phyloP scores from a whole-genome alignment of 257 asterid species.

The Lavandula angustifolia region DNA sequence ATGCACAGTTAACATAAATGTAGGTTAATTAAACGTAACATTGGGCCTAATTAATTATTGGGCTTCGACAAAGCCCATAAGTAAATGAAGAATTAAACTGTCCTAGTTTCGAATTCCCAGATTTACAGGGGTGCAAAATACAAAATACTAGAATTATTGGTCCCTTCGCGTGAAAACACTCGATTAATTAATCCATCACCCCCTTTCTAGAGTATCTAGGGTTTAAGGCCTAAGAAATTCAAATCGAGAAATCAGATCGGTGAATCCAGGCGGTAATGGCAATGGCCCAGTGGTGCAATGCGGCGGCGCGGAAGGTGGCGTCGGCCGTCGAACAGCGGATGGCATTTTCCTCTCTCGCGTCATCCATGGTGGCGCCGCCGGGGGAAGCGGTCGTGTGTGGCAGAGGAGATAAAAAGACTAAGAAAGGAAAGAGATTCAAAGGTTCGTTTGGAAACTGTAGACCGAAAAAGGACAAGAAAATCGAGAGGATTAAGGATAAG shows the following conservation, averaged over 20 bases:
- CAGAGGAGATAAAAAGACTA: constrained; percentile 82
- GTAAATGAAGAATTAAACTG: background rate
- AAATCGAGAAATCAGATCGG: constrained; percentile 11
- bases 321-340: constrained; percentile 41
- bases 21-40: too few species aligned
- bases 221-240: constrained; percentile 36
- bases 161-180: constrained; percentile 13
- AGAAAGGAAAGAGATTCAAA: constrained; percentile 80
- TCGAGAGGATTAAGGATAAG: constrained; percentile 76
- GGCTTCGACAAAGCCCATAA: background rate
- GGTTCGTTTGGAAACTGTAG: constrained; percentile 75
- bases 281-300: constrained; percentile 50
- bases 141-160: background rate
- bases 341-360: constrained; percentile 42
- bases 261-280: constrained; percentile 46
- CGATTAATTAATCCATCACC: background rate
- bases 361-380: constrained; percentile 36
- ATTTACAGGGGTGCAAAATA: background rate
- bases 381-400: constrained; percentile 65
- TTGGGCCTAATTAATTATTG: background rate
- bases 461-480: constrained; percentile 70
- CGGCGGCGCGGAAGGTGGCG: constrained; percentile 44
- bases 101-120: background rate
- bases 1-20: too few species aligned
- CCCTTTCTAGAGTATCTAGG: constrained; percentile 36